Conservation (phyloP, 352 stramenopile species). For the Pythium rishiriense region DNA sequence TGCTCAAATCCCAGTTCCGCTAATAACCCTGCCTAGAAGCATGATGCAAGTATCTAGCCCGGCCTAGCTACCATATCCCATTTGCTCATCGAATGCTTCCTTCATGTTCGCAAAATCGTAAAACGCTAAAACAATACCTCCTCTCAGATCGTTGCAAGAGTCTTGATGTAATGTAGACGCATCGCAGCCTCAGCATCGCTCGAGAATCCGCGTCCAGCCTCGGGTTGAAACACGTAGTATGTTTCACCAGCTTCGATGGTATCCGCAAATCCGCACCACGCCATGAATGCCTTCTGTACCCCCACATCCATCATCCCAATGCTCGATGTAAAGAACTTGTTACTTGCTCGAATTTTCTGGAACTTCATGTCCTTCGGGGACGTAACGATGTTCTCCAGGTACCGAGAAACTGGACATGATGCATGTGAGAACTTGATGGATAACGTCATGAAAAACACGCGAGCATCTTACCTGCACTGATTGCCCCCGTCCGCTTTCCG, state of each 20-base stretch:
- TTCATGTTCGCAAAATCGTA: neutral
- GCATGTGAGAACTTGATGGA: neutral
- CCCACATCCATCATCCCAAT: constrained; percentile 30
- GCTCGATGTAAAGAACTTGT: constrained; percentile 68
- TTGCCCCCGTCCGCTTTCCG: neutral
- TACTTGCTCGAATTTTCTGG: constrained; percentile 68
- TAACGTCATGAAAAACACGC: neutral
- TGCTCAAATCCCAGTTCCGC: constrained; percentile 88
- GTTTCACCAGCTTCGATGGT: constrained; percentile 29
- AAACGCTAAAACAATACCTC: neutral
- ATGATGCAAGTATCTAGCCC: neutral
- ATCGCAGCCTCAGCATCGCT: neutral
- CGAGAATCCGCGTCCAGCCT: neutral
- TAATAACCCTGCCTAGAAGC: constrained; percentile 28
- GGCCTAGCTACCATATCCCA: neutral
- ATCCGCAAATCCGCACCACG: constrained; percentile 60
- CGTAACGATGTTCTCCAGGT: constrained; percentile 64
- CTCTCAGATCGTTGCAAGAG: neutral
- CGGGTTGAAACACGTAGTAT: constrained; percentile 42
- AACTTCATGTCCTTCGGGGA: constrained; percentile 62
- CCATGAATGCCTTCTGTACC: constrained; percentile 27
- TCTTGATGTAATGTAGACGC: constrained; percentile 12
- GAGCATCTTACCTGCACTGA: constrained; percentile 13
- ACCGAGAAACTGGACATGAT: constrained; percentile 41
- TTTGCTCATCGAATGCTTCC: neutral